A percentile compares a stretch with the other conserved stretches of the same genome.
Conservation (phyloP, 192 early-diverging fungal genomes). For the Spizellomyces punctatus region DNA sequence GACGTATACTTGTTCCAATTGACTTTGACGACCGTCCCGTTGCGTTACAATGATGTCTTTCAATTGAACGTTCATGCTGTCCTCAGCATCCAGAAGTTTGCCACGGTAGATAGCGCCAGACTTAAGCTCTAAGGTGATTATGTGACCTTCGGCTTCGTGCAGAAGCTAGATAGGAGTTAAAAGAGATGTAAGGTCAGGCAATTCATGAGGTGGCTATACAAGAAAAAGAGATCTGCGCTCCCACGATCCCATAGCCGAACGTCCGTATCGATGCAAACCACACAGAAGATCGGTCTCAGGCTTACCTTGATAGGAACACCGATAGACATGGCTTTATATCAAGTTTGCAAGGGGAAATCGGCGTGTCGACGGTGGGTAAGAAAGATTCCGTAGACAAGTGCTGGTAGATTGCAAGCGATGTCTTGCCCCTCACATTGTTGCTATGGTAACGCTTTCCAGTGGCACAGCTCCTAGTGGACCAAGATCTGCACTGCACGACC, state of each 20-base stretch:
- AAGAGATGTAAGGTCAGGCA: background rate
- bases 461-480: too few relatives aligned
- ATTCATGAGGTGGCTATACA: background rate
- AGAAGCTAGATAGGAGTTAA: slow-evolving; percentile 58
- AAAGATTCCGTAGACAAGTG: too few relatives aligned
- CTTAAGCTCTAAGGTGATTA: slow-evolving; percentile 94
- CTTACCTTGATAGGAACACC: slow-evolving; percentile 83
- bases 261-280: background rate
- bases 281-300: background rate
- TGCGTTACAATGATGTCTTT: slow-evolving; percentile 90
- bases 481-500: too few relatives aligned
- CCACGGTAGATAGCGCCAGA: slow-evolving; percentile 94
- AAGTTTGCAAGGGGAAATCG: background rate
- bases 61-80: slow-evolving; percentile 99
- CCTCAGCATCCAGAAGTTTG: slow-evolving; percentile 92
- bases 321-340: slow-evolving; percentile 65
- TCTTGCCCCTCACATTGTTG: background rate
- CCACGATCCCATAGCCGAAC: background rate
- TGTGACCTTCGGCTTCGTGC: slow-evolving; percentile 97
- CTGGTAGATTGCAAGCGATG: too few relatives aligned
- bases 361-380: background rate
- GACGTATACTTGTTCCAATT: slow-evolving; percentile 95
- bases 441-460: background rate
- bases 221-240: background rate
- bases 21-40: slow-evolving; percentile 87